Evolutionary conservation across 2,329 filamentous ascomycete genomes (phyloP).

Genomic region (Penicillium sp.): DNA sequence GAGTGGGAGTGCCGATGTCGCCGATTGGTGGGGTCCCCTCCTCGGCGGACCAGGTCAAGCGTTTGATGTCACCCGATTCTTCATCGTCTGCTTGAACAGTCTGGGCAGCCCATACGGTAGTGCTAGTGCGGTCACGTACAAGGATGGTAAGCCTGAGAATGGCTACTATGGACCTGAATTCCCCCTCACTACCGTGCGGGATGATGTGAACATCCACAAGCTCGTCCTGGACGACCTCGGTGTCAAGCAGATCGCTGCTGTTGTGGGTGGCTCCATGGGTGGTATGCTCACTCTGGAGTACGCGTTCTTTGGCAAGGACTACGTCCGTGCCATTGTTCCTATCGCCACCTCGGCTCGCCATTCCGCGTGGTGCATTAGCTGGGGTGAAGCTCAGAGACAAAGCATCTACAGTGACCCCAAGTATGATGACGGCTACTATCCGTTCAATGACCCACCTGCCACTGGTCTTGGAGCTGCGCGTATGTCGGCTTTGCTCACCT

Average conservation of each 20-base stretch:
- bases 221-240: conserved; percentile 58
- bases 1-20: conserved; percentile 59
- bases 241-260: conserved; percentile 57
- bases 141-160: conserved; percentile 74
- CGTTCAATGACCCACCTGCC: conserved; percentile 80
- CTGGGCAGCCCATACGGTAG: conserved; percentile 60
- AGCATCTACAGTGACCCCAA: conserved; percentile 96
- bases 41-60: conserved; percentile 57
- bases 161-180: conserved; percentile 93
- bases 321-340: conserved; percentile 57
- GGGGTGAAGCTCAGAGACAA: conserved; percentile 61
- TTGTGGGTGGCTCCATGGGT: conserved; percentile 62
- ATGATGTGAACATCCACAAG: conserved; percentile 78
- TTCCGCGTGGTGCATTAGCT: conserved; percentile 63
- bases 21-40: conserved; percentile 62
- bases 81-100: conserved; percentile 59
- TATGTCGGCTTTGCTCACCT: conserved; percentile 95
- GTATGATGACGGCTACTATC: conserved; percentile 96
- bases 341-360: conserved; percentile 61
- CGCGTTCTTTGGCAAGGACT: conserved; percentile 71
- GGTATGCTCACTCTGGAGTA: conserved; percentile 63
- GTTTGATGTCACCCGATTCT: conserved; percentile 58
- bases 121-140: conserved; percentile 69
- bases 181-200: conserved; percentile 88
- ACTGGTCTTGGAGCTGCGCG: conserved; percentile 90